Evolutionary conservation across 345 rosid genomes (phyloP), one percentile per base, ranked within the genome.

Genomic region (Populus alba): DNA sequence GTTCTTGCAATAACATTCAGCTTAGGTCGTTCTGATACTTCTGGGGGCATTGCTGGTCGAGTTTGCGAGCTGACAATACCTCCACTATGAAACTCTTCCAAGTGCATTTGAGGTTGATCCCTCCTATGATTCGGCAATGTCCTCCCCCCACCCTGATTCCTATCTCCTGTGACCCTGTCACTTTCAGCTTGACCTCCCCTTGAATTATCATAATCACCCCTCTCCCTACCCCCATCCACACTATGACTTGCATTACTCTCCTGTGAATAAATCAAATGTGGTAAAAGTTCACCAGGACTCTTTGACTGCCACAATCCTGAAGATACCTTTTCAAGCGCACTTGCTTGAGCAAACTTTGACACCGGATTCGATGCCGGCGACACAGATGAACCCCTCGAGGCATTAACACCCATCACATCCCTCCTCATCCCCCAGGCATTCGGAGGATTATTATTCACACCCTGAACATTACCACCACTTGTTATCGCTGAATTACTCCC

Each of bases 231-330:
- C 15, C 33, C 69, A 77, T 67, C 75, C 41, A 62, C 62, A 29
- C 37, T 39, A 66, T 57, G 68, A 77, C n/a, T 59, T 2, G 39
- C 69, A 38, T 51, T 68, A 33, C 61, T 76, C 22, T 66, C 68
- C 31, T 75, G 72, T 8, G 72, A 61, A 71, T 83, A 13, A 2
- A 43, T 29, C 47, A 80, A 23, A 57, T 74, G 79, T 17, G 81
- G 77, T 5, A 77, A 59, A 67, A 76, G 69, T 33, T 66, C 57
- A 81, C 63, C 38, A 75, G 78, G 73, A 23, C 63, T 81, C 70
- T 78, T 84, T 15, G 73, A 81, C 35, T 75, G 82, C 82, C 86
- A 78, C 49, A 63, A 38, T 75, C 84, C 73, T 5, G 72, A 78
- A 51, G 76, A 84, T 2, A 78, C 73, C 65, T 81, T 81, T 45